Percentiles rank a stretch among this genome's conserved stretches.
These are phyloP conservation scores for Begonia peltatifolia DNA, from an alignment of 306 rosid species.

Conservation along the genomic window DNA sequence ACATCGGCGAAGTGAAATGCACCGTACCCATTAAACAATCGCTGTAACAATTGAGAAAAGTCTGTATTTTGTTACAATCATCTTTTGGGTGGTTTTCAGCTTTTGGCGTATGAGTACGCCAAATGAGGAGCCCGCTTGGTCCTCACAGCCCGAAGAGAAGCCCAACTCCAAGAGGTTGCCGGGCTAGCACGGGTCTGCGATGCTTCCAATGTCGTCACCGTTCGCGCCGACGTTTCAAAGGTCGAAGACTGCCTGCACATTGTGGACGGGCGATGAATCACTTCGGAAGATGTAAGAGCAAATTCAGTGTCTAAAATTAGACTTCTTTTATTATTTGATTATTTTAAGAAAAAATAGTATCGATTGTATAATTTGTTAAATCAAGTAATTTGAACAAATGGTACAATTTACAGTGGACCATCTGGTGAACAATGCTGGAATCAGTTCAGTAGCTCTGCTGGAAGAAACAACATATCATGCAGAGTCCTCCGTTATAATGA, in stretches of 20 bases:
- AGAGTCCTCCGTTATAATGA: too few relatives aligned
- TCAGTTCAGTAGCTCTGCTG: slow-evolving; percentile 19
- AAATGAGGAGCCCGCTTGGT: slow-evolving; percentile 47
- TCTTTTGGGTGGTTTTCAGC: slow-evolving; percentile 16
- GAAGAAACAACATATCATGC: too few relatives aligned
- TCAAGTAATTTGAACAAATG: too few relatives aligned
- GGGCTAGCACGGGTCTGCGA: slow-evolving; percentile 27
- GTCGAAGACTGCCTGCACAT: slow-evolving; percentile 29
- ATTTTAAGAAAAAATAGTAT: too few relatives aligned
- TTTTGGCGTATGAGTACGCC: slow-evolving; percentile 69
- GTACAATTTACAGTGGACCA: slow-evolving; percentile 47
- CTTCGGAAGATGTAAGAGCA: slow-evolving; percentile 32
- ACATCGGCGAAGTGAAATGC: slow-evolving; percentile 27
- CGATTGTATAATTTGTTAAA: too few relatives aligned
- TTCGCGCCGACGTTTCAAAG: slow-evolving; percentile 46
- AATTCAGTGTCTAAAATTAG: neutral
- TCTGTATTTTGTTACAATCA: neutral
- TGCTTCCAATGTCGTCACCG: slow-evolving; percentile 32
- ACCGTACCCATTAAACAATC: too few relatives aligned
- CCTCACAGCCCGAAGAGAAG: slow-evolving; percentile 38
- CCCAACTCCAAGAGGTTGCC: slow-evolving; percentile 27
- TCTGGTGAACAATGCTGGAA: slow-evolving; percentile 62
- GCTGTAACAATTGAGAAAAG: too few relatives aligned
- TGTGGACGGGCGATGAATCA: slow-evolving; percentile 32
- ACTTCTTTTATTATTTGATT: neutral